Percentiles rank a stretch among this genome's conserved stretches.
phyloP scores from a whole-genome alignment of 78 protist species.

The Dictyostelium purpureum region DNA sequence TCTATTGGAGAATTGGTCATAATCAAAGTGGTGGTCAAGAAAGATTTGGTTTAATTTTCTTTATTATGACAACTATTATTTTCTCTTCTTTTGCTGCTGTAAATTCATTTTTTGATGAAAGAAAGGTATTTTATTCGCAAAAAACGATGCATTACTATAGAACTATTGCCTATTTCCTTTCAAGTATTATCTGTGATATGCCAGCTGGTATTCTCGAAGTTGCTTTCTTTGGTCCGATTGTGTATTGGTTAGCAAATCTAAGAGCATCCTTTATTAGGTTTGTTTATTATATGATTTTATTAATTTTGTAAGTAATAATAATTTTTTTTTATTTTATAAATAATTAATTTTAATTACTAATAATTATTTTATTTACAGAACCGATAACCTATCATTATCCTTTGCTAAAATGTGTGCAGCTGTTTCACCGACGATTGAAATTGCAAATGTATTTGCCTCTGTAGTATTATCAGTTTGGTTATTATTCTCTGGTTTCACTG shows the following conservation, averaged over 20 bases:
- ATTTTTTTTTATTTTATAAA: neutral
- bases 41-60: constrained; percentile 68
- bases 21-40: constrained; percentile 40
- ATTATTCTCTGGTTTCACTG: constrained; percentile 75
- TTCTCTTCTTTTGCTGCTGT: constrained; percentile 62
- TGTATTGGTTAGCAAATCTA: constrained; percentile 58
- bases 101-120: constrained; percentile 41
- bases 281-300: constrained; percentile 25
- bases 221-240: constrained; percentile 45
- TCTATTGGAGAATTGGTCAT: constrained; percentile 25
- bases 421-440: constrained; percentile 40
- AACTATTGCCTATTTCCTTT: constrained; percentile 46
- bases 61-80: constrained; percentile 53
- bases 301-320: constrained; percentile 14
- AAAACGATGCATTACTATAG: constrained; percentile 12
- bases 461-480: constrained; percentile 30
- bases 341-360: neutral
- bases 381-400: constrained; percentile 44
- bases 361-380: neutral
- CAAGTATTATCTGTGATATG: constrained; percentile 25
- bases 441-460: constrained; percentile 43
- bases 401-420: constrained; percentile 45
- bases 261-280: constrained; percentile 31
- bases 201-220: constrained; percentile 65
- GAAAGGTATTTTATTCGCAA: constrained; percentile 46